Conservation (phyloP, 169 alveolate species). For the Pseudocohnilembus persalinus region DNA sequence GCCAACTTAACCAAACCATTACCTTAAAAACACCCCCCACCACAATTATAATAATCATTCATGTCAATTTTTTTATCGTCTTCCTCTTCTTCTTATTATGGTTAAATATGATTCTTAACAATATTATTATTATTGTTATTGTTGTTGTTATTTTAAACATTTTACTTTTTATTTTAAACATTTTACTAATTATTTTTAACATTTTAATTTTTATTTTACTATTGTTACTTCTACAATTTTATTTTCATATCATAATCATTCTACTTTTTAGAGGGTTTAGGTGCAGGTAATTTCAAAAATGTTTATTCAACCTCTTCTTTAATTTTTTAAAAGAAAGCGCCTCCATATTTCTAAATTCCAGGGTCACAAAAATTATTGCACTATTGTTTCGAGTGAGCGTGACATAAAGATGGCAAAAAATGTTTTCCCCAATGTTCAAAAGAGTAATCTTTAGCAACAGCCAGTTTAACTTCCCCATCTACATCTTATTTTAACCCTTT, state of each 20-base stretch:
- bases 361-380: constrained; percentile 22
- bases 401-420: constrained; percentile 1
- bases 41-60: constrained; percentile 2
- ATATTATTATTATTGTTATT: not conserved
- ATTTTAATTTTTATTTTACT: too few species aligned
- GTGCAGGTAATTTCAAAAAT: constrained; percentile 19
- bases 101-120: not conserved
- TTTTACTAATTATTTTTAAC: too few species aligned
- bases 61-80: not conserved
- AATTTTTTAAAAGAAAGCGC: not conserved
- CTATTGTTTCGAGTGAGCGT: constrained; percentile 4
- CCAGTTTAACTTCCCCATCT: not conserved
- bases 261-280: constrained; percentile 8
- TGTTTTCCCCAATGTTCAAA: constrained; percentile 16
- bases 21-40: constrained; percentile 11
- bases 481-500: constrained; percentile 7
- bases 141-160: not conserved
- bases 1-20: constrained; percentile 1
- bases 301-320: constrained; percentile 12
- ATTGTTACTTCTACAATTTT: not conserved
- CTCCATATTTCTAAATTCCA: constrained; percentile 21
- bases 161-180: not conserved
- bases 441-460: not conserved
- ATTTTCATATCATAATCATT: not conserved
- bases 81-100: not conserved